phyloP scores from a whole-genome alignment of 2,329 filamentous ascomycete genomes.

The Arachnomyces sp. region DNA sequence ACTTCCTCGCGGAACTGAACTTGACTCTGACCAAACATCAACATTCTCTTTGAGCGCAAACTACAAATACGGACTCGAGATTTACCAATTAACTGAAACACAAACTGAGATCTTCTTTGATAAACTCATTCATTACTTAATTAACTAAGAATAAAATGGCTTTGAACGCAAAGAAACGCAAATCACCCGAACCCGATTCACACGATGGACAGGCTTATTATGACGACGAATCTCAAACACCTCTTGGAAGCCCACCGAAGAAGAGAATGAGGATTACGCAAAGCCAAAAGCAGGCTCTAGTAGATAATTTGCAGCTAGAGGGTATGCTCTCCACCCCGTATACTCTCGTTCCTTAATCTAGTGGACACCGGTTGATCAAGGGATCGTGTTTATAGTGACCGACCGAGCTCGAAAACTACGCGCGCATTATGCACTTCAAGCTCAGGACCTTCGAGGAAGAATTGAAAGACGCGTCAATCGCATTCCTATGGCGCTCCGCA shows the following conservation, averaged over 20 bases:
- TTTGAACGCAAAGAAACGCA: slow-evolving; percentile 30
- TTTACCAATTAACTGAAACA: too few species aligned
- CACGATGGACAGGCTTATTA: slow-evolving; percentile 23
- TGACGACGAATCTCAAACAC: slow-evolving; percentile 42
- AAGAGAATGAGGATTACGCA: slow-evolving; percentile 57
- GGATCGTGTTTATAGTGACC: slow-evolving; percentile 53
- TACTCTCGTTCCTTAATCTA: slow-evolving; percentile 6
- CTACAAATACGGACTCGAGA: too few species aligned
- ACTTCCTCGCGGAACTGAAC: background rate
- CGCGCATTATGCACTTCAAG: slow-evolving; percentile 81
- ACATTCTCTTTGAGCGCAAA: background rate
- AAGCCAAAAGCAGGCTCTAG: slow-evolving; percentile 74
- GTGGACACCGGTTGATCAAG: slow-evolving; percentile 14
- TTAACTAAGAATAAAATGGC: slow-evolving; percentile 24
- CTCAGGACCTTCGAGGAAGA: slow-evolving; percentile 73
- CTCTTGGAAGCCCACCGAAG: slow-evolving; percentile 53
- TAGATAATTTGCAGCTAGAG: slow-evolving; percentile 85
- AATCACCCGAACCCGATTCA: slow-evolving; percentile 28
- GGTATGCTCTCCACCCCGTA: slow-evolving; percentile 47
- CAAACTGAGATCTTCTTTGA: slow-evolving; percentile 28
- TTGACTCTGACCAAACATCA: background rate
- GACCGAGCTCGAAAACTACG: slow-evolving; percentile 80
- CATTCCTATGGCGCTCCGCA: slow-evolving; percentile 72
- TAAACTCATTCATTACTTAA: too few species aligned
- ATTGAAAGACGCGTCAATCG: slow-evolving; percentile 91